Evolutionary conservation across 2,329 filamentous ascomycete genomes (phyloP).

Genomic region (Boeremia lycopersici): DNA sequence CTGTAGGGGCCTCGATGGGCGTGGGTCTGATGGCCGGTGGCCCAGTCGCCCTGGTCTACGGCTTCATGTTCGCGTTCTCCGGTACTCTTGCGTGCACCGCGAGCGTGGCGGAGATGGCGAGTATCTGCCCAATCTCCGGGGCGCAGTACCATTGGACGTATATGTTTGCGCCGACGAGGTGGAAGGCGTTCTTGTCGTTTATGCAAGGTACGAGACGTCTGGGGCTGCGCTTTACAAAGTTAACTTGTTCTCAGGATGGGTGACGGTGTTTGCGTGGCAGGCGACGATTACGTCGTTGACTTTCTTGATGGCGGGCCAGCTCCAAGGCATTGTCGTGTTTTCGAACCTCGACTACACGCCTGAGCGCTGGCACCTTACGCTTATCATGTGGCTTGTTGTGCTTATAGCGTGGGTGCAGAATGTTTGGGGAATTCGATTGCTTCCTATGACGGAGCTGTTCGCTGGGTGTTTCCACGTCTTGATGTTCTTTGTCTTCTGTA

Average conservation of each 20-base stretch:
- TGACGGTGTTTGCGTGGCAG: neutral
- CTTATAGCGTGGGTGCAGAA: neutral
- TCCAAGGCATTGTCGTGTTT: neutral
- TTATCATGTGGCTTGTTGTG: neutral
- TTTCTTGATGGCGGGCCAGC: neutral
- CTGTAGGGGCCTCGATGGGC: neutral
- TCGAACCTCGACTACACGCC: neutral
- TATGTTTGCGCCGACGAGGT: neutral
- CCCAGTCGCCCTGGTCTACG: neutral
- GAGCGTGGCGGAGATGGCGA: neutral
- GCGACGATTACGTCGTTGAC: neutral
- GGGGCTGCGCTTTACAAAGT: neutral
- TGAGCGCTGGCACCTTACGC: neutral
- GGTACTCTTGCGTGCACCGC: neutral
- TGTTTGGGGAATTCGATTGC: neutral
- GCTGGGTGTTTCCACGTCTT: neutral
- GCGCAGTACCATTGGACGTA: neutral
- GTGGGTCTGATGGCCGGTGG: neutral
- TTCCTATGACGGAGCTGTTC: neutral
- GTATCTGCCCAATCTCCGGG: neutral
- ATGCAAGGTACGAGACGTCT: neutral
- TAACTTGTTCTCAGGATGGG: neutral
- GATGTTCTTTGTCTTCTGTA: neutral
- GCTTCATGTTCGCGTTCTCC: neutral
- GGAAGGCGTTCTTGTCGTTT: neutral